These are phyloP conservation scores for Bassia scoparia DNA, from an alignment of 148 eudicot genomes.

Conservation along the genomic window DNA sequence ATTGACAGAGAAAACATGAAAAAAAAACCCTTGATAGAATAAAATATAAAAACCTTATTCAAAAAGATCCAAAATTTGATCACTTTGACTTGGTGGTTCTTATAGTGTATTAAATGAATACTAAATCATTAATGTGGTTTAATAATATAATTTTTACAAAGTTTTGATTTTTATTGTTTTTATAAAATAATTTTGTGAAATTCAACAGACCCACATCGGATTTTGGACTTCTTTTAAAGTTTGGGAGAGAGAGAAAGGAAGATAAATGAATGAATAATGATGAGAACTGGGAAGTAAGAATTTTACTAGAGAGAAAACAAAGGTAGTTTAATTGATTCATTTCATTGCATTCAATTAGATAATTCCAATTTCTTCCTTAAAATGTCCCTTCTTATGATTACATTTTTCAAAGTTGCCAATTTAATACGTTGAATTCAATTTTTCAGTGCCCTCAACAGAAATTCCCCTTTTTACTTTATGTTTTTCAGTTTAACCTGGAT, in stretches of 20 bases:
- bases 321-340: not conserved
- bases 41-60: constrained; percentile 1
- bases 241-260: not conserved
- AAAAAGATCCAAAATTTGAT: constrained; percentile 32
- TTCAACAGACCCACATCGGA: constrained; percentile 28
- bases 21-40: not conserved
- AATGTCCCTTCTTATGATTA: constrained; percentile 31
- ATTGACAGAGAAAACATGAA: not conserved
- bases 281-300: not conserved
- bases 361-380: constrained; percentile 33
- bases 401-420: constrained; percentile 26
- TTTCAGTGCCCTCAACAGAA: constrained; percentile 9
- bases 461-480: not conserved
- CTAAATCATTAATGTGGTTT: constrained; percentile 2
- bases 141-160: not conserved
- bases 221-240: constrained; percentile 13
- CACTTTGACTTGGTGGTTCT: constrained; percentile 36
- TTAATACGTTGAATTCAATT: not conserved
- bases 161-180: not conserved
- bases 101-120: not conserved
- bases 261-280: not conserved
- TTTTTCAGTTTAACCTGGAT: not conserved
- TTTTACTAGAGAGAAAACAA: not conserved
- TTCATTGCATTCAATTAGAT: constrained; percentile 14
- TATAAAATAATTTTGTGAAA: not conserved